Evolutionary conservation across 2,329 filamentous ascomycete genomes (phyloP).

Genomic region (Diplodia sapinea): DNA sequence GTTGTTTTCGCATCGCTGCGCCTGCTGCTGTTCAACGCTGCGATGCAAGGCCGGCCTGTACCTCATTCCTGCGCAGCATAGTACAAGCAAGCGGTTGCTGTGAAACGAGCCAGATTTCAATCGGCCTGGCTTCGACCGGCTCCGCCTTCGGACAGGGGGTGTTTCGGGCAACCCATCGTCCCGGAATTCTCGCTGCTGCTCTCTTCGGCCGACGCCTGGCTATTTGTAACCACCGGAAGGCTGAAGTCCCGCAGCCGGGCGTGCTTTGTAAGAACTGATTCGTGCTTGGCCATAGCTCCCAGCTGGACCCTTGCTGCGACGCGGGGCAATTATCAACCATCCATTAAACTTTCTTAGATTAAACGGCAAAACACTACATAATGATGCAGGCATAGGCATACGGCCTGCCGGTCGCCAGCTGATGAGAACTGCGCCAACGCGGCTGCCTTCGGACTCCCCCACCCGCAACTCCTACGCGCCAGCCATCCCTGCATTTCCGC

Average conservation of each 20-base stretch:
- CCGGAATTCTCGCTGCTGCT: not conserved
- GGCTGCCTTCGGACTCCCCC: constrained; percentile 22
- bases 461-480: constrained; percentile 21
- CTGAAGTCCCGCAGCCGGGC: not conserved
- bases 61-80: not conserved
- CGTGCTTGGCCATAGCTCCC: constrained; percentile 20
- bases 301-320: constrained; percentile 4
- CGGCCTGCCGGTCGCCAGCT: not conserved
- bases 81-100: constrained; percentile 2
- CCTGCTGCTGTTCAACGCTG: constrained; percentile 1
- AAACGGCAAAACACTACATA: too few relatives aligned
- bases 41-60: constrained; percentile 18
- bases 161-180: not conserved
- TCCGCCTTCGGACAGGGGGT: not conserved
- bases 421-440: not conserved
- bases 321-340: not conserved
- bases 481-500: constrained; percentile 18
- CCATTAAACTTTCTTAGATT: too few relatives aligned
- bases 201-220: not conserved
- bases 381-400: not conserved
- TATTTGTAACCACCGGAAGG: not conserved
- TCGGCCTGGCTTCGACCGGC: not conserved
- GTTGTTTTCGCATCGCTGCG: not conserved
- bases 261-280: constrained; percentile 16
- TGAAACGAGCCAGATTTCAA: constrained; percentile 15